Base-by-base conservation (phyloP, 352 stramenopile genomes). In the Phytophthora pisi region DNA sequence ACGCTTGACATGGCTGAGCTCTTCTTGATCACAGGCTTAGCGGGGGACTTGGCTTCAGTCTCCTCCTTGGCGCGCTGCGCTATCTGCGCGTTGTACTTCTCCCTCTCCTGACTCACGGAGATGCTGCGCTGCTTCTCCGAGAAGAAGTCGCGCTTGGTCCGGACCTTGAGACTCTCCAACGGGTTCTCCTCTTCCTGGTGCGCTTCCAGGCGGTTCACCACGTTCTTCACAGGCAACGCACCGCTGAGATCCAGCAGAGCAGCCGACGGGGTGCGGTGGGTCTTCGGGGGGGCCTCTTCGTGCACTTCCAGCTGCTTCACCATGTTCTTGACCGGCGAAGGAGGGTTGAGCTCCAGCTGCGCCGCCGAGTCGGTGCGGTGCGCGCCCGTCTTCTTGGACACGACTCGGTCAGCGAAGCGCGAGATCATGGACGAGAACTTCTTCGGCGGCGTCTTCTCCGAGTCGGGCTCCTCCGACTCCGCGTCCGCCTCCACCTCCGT, bases 111-210 rank as follows among this genome's bases (percentile, higher is more conserved):
- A 20, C 61, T 70, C 0, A 82, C 75, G 11, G 53, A 66, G 47
- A 82, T 78, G 31, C 68, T 82, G 6, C 62, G 75, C 51, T 76
- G 63, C 7, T 70, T 77, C 4, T 76, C 79, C 9, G 68, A 71
- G 51, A 89, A 89, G 31, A 87, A 89, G 20, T 77, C 71, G 43
- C 81, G 81, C 56, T 87, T 81, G 16, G 81, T 89, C 26, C 81
- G 78, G 49, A 87, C 72, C 42, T 81, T 78, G 5, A 89, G 64
- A 6, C 55, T 70, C 13, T 86, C 81, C 26, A 92, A 64, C 2
- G 66, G 69, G 46, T 88, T 77, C 7, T 79, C 51, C 26, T 84
- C 74, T 63, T 70, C 50, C 31, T 72, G 9, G 43, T 89, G 83
- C 3, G 57, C 71, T 64, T 92, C 81, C 30, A 92, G 80, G n/a